Evolutionary conservation across 2,329 filamentous ascomycete genomes (phyloP).

Genomic region (Apiospora sp.): DNA sequence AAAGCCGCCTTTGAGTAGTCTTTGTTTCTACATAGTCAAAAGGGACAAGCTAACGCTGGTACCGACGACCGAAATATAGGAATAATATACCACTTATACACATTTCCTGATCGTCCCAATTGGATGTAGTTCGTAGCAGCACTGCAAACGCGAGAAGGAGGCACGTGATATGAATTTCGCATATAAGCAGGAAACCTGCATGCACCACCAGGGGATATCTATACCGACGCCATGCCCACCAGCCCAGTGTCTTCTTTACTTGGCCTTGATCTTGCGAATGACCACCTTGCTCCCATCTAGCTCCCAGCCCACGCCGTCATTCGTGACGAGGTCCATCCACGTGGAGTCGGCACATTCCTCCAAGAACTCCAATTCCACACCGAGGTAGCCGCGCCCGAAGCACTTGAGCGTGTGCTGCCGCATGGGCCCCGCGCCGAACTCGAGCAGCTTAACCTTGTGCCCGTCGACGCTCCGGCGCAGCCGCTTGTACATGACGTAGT

Average conservation of each 20-base stretch:
- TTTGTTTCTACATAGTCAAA: neutral
- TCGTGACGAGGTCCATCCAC: slow-evolving; percentile 76
- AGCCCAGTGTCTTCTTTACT: slow-evolving; percentile 34
- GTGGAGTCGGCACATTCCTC: slow-evolving; percentile 71
- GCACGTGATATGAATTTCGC: neutral
- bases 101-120: neutral
- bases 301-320: slow-evolving; percentile 86
- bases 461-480: slow-evolving; percentile 78
- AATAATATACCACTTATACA: neutral
- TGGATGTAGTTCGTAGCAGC: neutral
- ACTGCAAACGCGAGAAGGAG: neutral
- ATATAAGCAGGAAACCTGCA: neutral
- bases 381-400: slow-evolving; percentile 82
- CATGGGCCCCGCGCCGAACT: slow-evolving; percentile 80
- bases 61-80: too few species aligned
- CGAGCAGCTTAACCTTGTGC: slow-evolving; percentile 80
- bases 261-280: slow-evolving; percentile 68
- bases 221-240: neutral
- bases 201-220: neutral
- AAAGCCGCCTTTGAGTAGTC: neutral
- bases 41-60: neutral
- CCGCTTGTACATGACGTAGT: slow-evolving; percentile 82
- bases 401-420: slow-evolving; percentile 84
- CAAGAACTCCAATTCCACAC: slow-evolving; percentile 72
- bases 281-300: slow-evolving; percentile 75